These are phyloP conservation scores for Pyrenula massariospora DNA, from an alignment of 495 filamentous ascomycete genomes.

Conservation along the genomic window DNA sequence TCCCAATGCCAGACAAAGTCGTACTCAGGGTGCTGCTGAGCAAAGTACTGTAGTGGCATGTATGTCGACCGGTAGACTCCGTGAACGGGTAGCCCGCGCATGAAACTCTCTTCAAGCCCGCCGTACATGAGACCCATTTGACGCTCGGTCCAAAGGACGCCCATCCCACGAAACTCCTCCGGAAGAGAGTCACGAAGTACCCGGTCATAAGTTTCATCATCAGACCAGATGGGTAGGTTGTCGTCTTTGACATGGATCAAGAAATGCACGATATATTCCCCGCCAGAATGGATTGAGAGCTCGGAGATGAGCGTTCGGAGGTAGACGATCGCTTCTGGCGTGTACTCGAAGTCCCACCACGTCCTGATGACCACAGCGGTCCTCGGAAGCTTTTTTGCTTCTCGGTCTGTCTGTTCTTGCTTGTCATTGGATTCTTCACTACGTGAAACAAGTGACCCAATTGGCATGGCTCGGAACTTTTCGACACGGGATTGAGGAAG, in stretches of 20 bases:
- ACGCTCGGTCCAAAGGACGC: slow-evolving; percentile 79
- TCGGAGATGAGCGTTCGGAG: slow-evolving; percentile 50
- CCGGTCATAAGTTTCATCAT: slow-evolving; percentile 47
- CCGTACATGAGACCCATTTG: slow-evolving; percentile 87
- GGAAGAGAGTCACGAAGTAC: slow-evolving; percentile 65
- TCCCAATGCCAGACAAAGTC: slow-evolving; percentile 99
- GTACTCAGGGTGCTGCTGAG: slow-evolving; percentile 81
- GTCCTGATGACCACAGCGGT: slow-evolving; percentile 53
- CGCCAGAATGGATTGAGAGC: slow-evolving; percentile 48
- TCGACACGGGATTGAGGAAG: slow-evolving; percentile 26
- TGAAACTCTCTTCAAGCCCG: slow-evolving; percentile 61
- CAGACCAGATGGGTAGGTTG: slow-evolving; percentile 53
- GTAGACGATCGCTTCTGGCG: slow-evolving; percentile 38
- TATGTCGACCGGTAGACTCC: slow-evolving; percentile 84
- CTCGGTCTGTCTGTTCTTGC: slow-evolving; percentile 3
- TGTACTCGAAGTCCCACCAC: slow-evolving; percentile 48
- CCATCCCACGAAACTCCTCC: slow-evolving; percentile 77
- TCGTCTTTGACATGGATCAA: slow-evolving; percentile 56
- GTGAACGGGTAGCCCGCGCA: slow-evolving; percentile 66
- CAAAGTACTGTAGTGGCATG: slow-evolving; percentile 91
- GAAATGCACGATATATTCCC: slow-evolving; percentile 53
- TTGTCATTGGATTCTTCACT: not conserved
- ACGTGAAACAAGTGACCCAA: slow-evolving; percentile 14
- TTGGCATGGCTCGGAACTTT: slow-evolving; percentile 32
- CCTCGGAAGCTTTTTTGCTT: slow-evolving; percentile 30